Percentiles rank a stretch among this genome's conserved stretches.
Conservation (phyloP, 2,329 filamentous ascomycete genomes). For the Scedosporium boydii region DNA sequence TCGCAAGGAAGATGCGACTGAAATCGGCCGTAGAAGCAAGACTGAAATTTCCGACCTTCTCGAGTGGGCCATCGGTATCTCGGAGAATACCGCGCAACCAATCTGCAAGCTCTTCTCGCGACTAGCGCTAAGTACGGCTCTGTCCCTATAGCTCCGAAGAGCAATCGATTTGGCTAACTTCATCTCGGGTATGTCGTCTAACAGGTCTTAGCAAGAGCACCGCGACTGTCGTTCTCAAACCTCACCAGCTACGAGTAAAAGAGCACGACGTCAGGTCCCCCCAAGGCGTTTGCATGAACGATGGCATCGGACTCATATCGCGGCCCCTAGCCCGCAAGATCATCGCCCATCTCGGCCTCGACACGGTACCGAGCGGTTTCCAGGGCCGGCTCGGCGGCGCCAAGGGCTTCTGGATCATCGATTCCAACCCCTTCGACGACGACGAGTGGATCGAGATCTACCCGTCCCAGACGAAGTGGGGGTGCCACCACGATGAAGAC, state of each 20-base stretch:
- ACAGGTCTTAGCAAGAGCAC: conserved; percentile 41
- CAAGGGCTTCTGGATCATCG: conserved; percentile 65
- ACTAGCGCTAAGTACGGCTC: conserved; percentile 38
- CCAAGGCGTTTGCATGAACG: conserved; percentile 45
- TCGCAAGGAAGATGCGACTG: conserved; percentile 14
- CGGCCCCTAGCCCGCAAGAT: conserved; percentile 45
- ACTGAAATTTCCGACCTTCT: conserved; percentile 33
- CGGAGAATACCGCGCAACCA: conserved; percentile 32
- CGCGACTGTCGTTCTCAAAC: conserved; percentile 34
- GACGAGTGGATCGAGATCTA: conserved; percentile 57
- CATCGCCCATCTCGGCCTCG: conserved; percentile 37
- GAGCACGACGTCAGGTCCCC: conserved; percentile 29
- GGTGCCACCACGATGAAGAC: conserved; percentile 33
- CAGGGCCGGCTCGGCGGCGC: conserved; percentile 66
- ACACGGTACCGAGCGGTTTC: conserved; percentile 50
- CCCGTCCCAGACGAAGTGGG: conserved; percentile 61
- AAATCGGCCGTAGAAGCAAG: conserved; percentile 16
- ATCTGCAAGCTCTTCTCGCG: conserved; percentile 49
- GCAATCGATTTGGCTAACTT: neutral
- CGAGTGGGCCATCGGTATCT: conserved; percentile 39
- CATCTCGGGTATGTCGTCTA: conserved; percentile 4
- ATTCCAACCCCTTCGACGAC: conserved; percentile 31
- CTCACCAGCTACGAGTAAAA: conserved; percentile 32
- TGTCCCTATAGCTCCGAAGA: neutral
- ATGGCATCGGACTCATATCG: conserved; percentile 59